phyloP scores from a whole-genome alignment of 352 stramenopile species.

The Pythium rhizo-oryzae region DNA sequence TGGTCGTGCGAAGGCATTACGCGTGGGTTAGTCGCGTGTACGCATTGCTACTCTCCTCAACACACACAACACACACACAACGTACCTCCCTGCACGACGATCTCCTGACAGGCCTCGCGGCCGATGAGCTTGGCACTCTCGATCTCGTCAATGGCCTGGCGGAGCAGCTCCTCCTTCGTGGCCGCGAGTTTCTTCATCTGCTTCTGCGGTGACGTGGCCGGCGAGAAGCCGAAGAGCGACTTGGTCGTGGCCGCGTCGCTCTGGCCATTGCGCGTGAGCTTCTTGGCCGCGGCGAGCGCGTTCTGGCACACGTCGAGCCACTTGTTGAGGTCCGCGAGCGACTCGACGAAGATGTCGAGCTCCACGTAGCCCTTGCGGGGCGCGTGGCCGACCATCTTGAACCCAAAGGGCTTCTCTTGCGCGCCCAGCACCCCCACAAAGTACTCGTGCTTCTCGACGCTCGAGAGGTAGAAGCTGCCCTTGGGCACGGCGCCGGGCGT shows the following conservation, averaged over 20 bases:
- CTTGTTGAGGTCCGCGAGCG: conserved; percentile 61
- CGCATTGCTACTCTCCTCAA: no score
- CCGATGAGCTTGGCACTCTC: conserved; percentile 73
- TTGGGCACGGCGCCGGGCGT: conserved; percentile 40
- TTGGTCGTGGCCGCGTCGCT: conserved; percentile 42
- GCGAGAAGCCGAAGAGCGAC: conserved; percentile 59
- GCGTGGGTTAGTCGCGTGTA: neutral
- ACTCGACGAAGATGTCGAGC: conserved; percentile 80
- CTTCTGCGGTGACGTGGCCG: conserved; percentile 48
- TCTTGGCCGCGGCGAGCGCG: conserved; percentile 56
- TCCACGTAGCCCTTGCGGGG: conserved; percentile 77
- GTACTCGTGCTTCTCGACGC: conserved; percentile 81
- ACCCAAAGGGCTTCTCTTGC: conserved; percentile 78
- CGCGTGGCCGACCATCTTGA: conserved; percentile 85
- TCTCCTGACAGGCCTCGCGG: conserved; percentile 70
- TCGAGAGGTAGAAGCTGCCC: conserved; percentile 77
- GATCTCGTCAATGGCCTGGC: conserved; percentile 73
- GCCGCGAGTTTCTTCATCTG: conserved; percentile 67
- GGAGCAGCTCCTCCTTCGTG: conserved; percentile 67
- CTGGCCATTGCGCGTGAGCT: conserved; percentile 38
- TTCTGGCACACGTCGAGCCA: conserved; percentile 85
- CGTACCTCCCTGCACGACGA: conserved; percentile 62
- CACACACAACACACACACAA: neutral
- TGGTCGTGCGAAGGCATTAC: no score
- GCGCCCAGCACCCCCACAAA: conserved; percentile 65